Base-by-base conservation (phyloP, 257 asterid species). In the Knoxia roxburghii region DNA sequence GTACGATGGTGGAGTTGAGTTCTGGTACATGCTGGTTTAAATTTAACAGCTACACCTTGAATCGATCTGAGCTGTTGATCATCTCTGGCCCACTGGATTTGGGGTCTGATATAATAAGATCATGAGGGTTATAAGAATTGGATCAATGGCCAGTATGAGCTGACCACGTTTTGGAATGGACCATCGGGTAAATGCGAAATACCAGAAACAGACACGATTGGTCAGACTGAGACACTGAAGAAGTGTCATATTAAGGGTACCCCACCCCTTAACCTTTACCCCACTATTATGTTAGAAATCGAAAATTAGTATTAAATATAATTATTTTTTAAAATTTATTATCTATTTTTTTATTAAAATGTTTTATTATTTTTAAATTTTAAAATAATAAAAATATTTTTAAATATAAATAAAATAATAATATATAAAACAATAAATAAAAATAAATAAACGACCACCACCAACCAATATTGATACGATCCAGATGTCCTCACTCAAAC, bases 181-280 rank as follows among this genome's bases (percentile, higher is more conserved):
- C 53, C 68, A 35, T n/a, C 46, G 23, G 24, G n/a, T 29, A 30
- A 24, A 45, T 37, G 58, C 37, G n/a, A 21, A 33, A 35, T 18
- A 6, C 58, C 43, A 32, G 46, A 68, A 72, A 35, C 39, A 2
- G 76, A 64, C 77, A 71, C 41, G 58, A 51, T 55, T 50, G 72
- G 72, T 63, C 71, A 71, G 73, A 57, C 76, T 65, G 71, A 14
- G 69, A 72, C 82, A 53, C 61, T 66, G 77, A 43, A 20, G 41
- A 24, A 14, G 62, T 41, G 49, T 69, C 75, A 43, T 30, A 32
- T n/a, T n/a, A 18, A 49, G n/a, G 30, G 15, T 67, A 53, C 70
- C 79, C 80, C 66, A 75, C 67, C 3, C n/a, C 45, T n/a, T 20
- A 5, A 2, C 45, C 45, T 2, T 30, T 30, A 29, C 41, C 43